phyloP scores from a whole-genome alignment of 192 early-diverging fungal genomes.

The Mycoemilia scoparia region DNA sequence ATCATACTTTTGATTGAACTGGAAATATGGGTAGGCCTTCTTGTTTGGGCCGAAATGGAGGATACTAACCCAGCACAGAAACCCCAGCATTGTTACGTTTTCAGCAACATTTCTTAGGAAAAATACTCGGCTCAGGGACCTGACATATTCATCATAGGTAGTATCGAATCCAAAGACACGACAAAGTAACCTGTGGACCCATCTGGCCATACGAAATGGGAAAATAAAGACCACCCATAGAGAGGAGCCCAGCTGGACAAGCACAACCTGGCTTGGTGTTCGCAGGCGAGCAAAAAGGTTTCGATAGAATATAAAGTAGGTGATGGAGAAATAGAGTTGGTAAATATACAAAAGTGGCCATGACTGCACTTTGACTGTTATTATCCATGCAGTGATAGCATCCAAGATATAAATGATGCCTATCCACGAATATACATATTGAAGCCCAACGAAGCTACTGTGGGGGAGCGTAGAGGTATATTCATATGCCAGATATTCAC shows the following conservation, averaged over 20 bases:
- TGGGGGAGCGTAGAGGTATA: constrained; percentile 39
- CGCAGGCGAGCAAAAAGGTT: constrained; percentile 56
- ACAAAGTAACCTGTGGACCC: constrained; percentile 28
- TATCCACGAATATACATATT: constrained; percentile 60
- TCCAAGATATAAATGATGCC: constrained; percentile 50
- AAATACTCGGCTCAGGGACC: constrained; percentile 46
- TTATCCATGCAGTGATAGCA: constrained; percentile 43
- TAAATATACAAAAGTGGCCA: constrained; percentile 51
- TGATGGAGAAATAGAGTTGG: constrained; percentile 61
- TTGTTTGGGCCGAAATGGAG: constrained; percentile 53
- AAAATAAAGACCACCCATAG: constrained; percentile 61
- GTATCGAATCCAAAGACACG: constrained; percentile 35
- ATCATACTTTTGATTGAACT: constrained; percentile 30
- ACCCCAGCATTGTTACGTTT: constrained; percentile 60
- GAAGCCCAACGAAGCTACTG: constrained; percentile 35
- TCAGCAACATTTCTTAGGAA: constrained; percentile 58
- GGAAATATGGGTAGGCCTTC: constrained; percentile 47
- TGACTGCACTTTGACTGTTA: constrained; percentile 38
- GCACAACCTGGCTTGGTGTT: constrained; percentile 41
- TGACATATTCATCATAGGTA: constrained; percentile 45
- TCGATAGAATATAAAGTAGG: constrained; percentile 66
- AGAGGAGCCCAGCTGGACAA: constrained; percentile 46
- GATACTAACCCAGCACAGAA: constrained; percentile 47
- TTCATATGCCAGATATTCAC: constrained; percentile 46
- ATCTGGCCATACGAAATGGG: constrained; percentile 46